phyloP scores from a whole-genome alignment of 345 rosid species.

The Salix koriyanagi region DNA sequence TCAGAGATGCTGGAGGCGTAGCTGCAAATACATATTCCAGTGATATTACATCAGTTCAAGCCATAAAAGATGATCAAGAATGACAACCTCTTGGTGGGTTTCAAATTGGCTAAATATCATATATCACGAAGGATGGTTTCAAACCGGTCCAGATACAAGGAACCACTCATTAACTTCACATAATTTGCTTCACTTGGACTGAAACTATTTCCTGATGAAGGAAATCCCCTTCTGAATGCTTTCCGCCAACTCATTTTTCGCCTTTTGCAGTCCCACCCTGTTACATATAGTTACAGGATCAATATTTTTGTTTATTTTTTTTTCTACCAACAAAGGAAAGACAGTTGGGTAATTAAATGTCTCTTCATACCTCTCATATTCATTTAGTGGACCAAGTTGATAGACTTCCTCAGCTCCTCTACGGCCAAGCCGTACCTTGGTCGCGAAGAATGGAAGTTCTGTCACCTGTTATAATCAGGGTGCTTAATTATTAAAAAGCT shows the following conservation, averaged over 20 bases:
- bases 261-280: slow-evolving; percentile 75
- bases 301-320: neutral
- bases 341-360: neutral
- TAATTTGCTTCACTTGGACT: neutral
- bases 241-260: slow-evolving; percentile 68
- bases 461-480: slow-evolving; percentile 51
- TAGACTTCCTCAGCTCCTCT: slow-evolving; percentile 26
- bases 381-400: slow-evolving; percentile 29
- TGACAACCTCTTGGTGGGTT: neutral
- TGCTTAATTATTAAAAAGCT: neutral
- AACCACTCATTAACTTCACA: neutral
- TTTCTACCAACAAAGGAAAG: neutral
- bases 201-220: slow-evolving; percentile 49
- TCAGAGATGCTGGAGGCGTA: neutral
- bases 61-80: neutral
- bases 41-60: neutral
- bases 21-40: neutral
- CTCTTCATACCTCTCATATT: slow-evolving; percentile 23
- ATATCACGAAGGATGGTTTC: neutral
- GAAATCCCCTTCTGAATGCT: slow-evolving; percentile 82
- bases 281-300: neutral
- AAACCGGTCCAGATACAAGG: neutral
- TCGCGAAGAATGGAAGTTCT: slow-evolving; percentile 89
- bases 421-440: slow-evolving; percentile 34
- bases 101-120: neutral